phyloP scores from a whole-genome alignment of 331 rosid genomes.

The Prunus yedoensis region DNA sequence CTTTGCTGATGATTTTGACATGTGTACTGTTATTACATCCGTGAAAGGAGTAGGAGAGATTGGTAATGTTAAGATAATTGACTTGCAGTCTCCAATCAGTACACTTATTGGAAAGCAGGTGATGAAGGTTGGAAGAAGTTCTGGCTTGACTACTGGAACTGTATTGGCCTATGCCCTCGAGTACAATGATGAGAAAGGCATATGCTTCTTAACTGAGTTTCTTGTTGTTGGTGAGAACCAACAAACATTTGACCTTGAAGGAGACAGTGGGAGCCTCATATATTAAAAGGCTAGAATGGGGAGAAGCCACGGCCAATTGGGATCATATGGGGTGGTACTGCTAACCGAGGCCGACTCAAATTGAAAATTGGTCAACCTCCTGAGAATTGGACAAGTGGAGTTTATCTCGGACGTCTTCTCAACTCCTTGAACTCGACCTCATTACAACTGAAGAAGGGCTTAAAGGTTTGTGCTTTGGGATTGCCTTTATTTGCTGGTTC shows the following conservation, averaged over 20 bases:
- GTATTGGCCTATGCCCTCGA: constrained; percentile 96
- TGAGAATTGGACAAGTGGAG: constrained; percentile 99
- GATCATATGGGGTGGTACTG: constrained; percentile 99
- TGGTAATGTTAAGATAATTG: constrained; percentile 77
- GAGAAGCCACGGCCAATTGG: constrained; percentile 89
- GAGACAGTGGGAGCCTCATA: constrained; percentile 98
- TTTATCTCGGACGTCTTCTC: constrained; percentile 95
- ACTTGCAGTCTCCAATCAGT: constrained; percentile 80
- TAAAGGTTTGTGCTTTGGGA: constrained; percentile 56
- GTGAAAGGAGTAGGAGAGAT: constrained; percentile 89
- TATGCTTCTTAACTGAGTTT: constrained; percentile 95
- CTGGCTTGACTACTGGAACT: constrained; percentile 91
- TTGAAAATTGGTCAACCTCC: constrained; percentile 93
- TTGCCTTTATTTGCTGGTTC: constrained; percentile 6
- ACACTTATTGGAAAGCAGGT: constrained; percentile 92
- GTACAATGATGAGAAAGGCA: constrained; percentile 98
- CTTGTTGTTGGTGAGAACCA: constrained; percentile 99
- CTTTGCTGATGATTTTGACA: constrained; percentile 96
- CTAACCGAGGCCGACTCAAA: constrained; percentile 94
- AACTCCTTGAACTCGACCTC: constrained; percentile 91
- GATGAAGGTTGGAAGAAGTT: constrained; percentile 97
- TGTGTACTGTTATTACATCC: constrained; percentile 80
- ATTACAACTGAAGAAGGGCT: constrained; percentile 89
- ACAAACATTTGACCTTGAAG: constrained; percentile 97
- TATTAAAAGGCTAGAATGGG: constrained; percentile 74